Percentiles rank a stretch among this genome's conserved stretches.
Conservation (phyloP, 495 filamentous ascomycete genomes). For the Penicillium verhagenii region DNA sequence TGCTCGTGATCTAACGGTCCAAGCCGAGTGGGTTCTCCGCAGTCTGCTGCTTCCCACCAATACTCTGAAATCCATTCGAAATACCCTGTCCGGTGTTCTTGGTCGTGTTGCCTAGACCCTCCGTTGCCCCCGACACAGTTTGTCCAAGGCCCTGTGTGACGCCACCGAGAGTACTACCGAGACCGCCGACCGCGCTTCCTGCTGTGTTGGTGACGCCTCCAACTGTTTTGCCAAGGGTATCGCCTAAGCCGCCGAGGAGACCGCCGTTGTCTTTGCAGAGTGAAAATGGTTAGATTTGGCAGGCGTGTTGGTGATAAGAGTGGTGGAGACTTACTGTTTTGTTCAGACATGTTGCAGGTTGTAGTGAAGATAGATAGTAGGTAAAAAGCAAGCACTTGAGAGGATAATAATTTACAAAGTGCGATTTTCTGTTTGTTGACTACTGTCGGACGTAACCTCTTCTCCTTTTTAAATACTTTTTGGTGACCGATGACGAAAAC, state of each 20-base stretch:
- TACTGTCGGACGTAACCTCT: too few relatives aligned
- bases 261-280: constrained; percentile 15
- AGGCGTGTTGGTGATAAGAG: not conserved
- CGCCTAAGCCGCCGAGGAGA: constrained; percentile 33
- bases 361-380: too few relatives aligned
- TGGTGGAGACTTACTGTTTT: constrained; percentile 11
- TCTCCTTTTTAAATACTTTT: not conserved
- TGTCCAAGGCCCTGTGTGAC: constrained; percentile 32
- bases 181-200: constrained; percentile 31
- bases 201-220: constrained; percentile 35
- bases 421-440: too few relatives aligned
- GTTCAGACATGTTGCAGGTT: not conserved
- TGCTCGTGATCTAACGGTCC: not conserved
- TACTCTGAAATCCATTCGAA: constrained; percentile 9
- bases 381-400: too few relatives aligned
- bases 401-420: too few relatives aligned
- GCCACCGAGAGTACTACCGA: constrained; percentile 37
- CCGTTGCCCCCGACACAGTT: constrained; percentile 31
- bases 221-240: constrained; percentile 39
- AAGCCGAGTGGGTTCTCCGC: constrained; percentile 27
- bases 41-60: constrained; percentile 24
- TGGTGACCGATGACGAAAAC: constrained; percentile 7
- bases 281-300: not conserved
- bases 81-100: constrained; percentile 22
- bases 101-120: constrained; percentile 37